Evolutionary conservation across 2,329 filamentous ascomycete genomes (phyloP).

Genomic region (Thielaviopsis musarum): DNA sequence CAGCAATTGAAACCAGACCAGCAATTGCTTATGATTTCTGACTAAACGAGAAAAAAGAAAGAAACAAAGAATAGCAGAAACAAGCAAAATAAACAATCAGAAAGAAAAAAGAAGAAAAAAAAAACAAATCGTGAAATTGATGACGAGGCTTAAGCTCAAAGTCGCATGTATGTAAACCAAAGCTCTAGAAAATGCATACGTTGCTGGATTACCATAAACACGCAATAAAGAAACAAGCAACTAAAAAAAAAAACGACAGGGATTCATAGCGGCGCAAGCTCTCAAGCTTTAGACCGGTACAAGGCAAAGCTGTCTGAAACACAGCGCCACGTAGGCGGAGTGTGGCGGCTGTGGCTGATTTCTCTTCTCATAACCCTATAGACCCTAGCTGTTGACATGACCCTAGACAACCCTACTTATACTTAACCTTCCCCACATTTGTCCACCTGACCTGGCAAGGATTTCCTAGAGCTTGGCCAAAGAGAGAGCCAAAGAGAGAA

Average conservation of each 20-base stretch:
- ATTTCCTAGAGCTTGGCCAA: too few relatives aligned
- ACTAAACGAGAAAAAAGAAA: not conserved
- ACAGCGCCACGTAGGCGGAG: not conserved
- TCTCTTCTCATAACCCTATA: too few relatives aligned
- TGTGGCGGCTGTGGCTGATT: not conserved
- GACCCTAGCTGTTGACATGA: too few relatives aligned
- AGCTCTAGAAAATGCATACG: constrained; percentile 15
- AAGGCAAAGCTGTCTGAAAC: not conserved
- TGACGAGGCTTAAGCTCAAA: constrained; percentile 10
- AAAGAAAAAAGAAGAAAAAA: not conserved
- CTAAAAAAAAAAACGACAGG: not conserved
- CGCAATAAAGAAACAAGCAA: not conserved
- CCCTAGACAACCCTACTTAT: too few relatives aligned
- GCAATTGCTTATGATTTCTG: not conserved
- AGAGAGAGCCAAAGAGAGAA: too few relatives aligned
- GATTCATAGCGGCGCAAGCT: not conserved
- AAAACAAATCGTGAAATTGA: constrained; percentile 11
- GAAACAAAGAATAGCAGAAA: not conserved
- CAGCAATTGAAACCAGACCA: not conserved
- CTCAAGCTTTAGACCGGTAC: not conserved
- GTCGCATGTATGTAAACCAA: constrained; percentile 1
- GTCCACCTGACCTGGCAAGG: too few relatives aligned
- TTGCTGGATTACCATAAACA: constrained; percentile 17
- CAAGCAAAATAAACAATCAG: not conserved
- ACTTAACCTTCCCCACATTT: too few relatives aligned